Conservation (phyloP, 768 basidiomycete genomes). For the Suillus ampliporus region DNA sequence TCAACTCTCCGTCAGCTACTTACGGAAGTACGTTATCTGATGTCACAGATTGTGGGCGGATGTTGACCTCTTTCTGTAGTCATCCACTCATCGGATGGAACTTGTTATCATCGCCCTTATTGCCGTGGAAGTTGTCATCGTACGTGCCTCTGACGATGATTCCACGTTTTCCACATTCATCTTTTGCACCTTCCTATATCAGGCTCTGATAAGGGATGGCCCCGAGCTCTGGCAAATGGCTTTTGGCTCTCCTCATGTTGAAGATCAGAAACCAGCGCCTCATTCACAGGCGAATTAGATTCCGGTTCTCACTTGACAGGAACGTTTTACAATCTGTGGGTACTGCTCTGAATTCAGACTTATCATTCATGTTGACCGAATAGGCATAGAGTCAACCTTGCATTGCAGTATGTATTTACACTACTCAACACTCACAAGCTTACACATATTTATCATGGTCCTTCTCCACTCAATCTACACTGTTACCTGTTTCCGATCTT, state of each 20-base stretch:
- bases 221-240: constrained; percentile 74
- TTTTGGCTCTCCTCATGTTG: constrained; percentile 26
- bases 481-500: neutral
- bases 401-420: neutral
- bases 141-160: constrained; percentile 41
- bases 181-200: constrained; percentile 8
- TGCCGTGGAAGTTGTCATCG: constrained; percentile 93
- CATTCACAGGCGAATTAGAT: neutral
- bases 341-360: neutral
- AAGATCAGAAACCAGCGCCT: constrained; percentile 11
- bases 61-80: constrained; percentile 50
- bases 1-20: constrained; percentile 87
- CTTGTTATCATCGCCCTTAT: constrained; percentile 94
- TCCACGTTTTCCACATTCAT: neutral
- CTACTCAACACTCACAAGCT: neutral
- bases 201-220: constrained; percentile 81
- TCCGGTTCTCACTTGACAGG: neutral
- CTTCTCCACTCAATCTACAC: constrained; percentile 9
- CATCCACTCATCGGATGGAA: constrained; percentile 91
- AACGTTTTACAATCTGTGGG: neutral
- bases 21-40: constrained; percentile 61
- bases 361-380: neutral
- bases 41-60: neutral
- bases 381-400: neutral
- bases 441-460: neutral